These are phyloP conservation scores for Geranium incanum DNA, from an alignment of 441 rosid genomes.

Conservation along the genomic window DNA sequence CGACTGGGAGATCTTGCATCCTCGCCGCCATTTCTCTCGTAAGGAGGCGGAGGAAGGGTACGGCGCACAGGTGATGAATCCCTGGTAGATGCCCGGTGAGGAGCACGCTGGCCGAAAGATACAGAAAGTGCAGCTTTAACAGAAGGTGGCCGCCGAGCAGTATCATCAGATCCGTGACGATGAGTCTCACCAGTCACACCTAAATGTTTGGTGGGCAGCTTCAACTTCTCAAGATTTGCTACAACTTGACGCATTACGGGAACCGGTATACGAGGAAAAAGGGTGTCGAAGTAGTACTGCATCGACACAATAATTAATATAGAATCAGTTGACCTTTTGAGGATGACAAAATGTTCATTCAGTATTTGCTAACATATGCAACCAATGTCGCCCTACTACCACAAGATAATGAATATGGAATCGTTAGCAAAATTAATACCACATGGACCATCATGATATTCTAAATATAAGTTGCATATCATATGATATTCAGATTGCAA, in stretches of 20 bases:
- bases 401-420: neutral
- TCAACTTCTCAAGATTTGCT: constrained; percentile 87
- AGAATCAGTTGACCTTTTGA: constrained; percentile 2
- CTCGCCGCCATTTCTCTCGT: constrained; percentile 45
- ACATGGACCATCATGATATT: neutral
- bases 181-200: constrained; percentile 73
- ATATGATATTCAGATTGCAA: neutral
- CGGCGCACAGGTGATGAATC: constrained; percentile 97
- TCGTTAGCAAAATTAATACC: neutral
- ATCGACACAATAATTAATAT: constrained; percentile 15
- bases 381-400: neutral
- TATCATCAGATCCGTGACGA: constrained; percentile 86
- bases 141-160: constrained; percentile 98
- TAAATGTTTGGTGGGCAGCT: constrained; percentile 66
- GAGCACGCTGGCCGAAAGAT: constrained; percentile 98
- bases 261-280: constrained; percentile 93
- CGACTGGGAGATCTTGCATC: constrained; percentile 59
- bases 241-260: constrained; percentile 80
- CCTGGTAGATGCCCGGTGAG: constrained; percentile 97
- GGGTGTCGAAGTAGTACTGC: constrained; percentile 96
- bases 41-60: constrained; percentile 49
- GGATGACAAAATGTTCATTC: neutral
- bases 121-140: constrained; percentile 99
- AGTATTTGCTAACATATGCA: neutral
- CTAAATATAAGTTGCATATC: neutral